phyloP scores from a whole-genome alignment of 257 asterid species.

The Petrea volubilis region DNA sequence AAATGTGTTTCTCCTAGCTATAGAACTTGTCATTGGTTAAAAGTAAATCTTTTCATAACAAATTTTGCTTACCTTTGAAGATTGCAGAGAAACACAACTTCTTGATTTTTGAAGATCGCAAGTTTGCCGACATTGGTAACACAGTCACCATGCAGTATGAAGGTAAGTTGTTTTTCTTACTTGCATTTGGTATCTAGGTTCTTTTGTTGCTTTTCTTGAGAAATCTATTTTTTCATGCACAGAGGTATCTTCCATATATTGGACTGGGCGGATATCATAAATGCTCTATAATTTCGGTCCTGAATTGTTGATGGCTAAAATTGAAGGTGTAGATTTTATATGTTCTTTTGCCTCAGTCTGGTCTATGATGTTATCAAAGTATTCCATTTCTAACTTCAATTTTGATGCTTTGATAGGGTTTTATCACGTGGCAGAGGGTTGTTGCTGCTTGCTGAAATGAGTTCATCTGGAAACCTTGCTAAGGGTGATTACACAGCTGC shows the following conservation, averaged over 20 bases:
- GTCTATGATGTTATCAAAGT: neutral
- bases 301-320: conserved; percentile 94
- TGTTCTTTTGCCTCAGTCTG: neutral
- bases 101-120: conserved; percentile 90
- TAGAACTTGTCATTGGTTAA: neutral
- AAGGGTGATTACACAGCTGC: conserved; percentile 91
- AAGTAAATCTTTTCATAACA: neutral
- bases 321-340: conserved; percentile 55
- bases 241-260: conserved; percentile 84
- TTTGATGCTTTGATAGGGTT: conserved; percentile 54
- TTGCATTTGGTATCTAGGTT: neutral
- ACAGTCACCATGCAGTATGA: conserved; percentile 98
- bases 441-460: conserved; percentile 95
- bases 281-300: conserved; percentile 99
- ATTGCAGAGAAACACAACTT: conserved; percentile 90
- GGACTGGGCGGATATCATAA: conserved; percentile 96
- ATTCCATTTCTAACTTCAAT: conserved; percentile 19
- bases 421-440: conserved; percentile 84
- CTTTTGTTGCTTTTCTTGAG: conserved; percentile 21
- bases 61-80: conserved; percentile 32
- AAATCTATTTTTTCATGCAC: conserved; percentile 34
- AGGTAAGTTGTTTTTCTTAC: conserved; percentile 49
- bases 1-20: neutral
- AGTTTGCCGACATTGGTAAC: conserved; percentile 99
- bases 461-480: conserved; percentile 94